Evolutionary conservation across 176 grass and related monocot genomes (phyloP), one percentile per base, ranked within the genome.

Genomic region (Musa itinerans): DNA sequence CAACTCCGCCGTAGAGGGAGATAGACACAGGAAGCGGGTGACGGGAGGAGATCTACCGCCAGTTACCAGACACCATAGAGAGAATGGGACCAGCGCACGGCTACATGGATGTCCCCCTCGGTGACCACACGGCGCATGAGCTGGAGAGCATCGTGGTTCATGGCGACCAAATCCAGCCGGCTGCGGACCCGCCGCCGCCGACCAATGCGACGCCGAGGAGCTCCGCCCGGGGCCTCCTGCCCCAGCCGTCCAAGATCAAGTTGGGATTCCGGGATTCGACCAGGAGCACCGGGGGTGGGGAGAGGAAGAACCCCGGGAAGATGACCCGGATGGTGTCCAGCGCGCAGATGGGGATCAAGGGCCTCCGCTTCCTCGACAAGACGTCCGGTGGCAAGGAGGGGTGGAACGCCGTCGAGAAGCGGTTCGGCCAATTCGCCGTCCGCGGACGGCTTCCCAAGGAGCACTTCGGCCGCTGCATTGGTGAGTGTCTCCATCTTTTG

Each of bases 401-500:
- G 2, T 99, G 90, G 90, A 87, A 83, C 79, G 64, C 89, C 48
- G 91, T 95, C 19, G 96, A 99, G 12, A 88, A 85, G 61, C 86
- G 96, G 68, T 99, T 99, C 83, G 86, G 84, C 0, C 85, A 99
- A 19, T 89, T 92, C 70, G 77, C 53, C 81, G 88, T 79, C 75
- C 73, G 65, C 29, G 95, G 90, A 0, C 80, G 87, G 8, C 84
- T 99, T 3, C 84, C 67, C 73, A 99, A 88, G 81, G 96, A 99
- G 85, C 81, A 83, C 78, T 99, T 99, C 74, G 91, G 91, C 77
- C 93, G 93, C 65, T 99, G 96, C 86, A 99, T 99, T 81, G 96
- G 96, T 99, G 74, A 95, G 84, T 65, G 3, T 68, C 25, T 67
- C 12, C 13, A 55, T 54, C 11, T 15, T 50, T 74, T 13, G 9